Evolutionary conservation across 176 grass and related monocot species (phyloP), one percentile per base, ranked within the genome.

Genomic region (Aegilops speltoides): DNA sequence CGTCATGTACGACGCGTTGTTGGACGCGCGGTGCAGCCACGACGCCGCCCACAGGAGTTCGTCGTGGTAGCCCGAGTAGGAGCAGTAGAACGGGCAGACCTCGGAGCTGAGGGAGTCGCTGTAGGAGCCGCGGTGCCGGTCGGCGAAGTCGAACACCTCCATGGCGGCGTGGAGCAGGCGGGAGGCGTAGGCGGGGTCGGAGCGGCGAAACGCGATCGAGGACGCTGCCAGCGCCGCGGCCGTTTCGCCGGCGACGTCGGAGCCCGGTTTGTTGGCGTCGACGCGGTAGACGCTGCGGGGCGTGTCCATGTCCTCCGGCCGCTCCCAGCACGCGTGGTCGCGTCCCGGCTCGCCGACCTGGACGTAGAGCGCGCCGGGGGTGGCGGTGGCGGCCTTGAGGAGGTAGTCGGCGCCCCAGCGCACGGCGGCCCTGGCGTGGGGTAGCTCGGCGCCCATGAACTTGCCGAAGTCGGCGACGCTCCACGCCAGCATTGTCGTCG

Each of bases 381-480:
- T 76, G 37, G 96, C 81, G 0, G 91, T 95, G n/a, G 96, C 90
- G 2, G 96, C 96, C 66, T 98, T 98, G 69, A 98, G 91, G 48
- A 98, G 96, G 89, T 98, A 98, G 84, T 98, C 93, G 1, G 93
- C 83, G 64, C 90, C 96, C 96, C 96, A 98, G n/a, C 91, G 93
- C 38, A 98, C 93, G 73, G 96, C 93, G 13, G 84, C 88, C 22
- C 40, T 83, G 13, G 91, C 93, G 80, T 98, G 74, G 1, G 78
- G 65, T 2, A 94, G 89, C 84, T 98, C 66, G 25, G 41, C 63
- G 40, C 66, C 77, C 93, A 98, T 98, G 84, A 79, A 81, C 37
- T 87, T 88, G 62, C 96, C 96, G 64, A 98, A 95, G 87, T 98
- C 96, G 23, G 90, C 64, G 8, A 98, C 90, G 78, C 93, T 95